Evolutionary conservation across 2,329 filamentous ascomycete genomes (phyloP).

Genomic region (Colletotrichum falcatum): DNA sequence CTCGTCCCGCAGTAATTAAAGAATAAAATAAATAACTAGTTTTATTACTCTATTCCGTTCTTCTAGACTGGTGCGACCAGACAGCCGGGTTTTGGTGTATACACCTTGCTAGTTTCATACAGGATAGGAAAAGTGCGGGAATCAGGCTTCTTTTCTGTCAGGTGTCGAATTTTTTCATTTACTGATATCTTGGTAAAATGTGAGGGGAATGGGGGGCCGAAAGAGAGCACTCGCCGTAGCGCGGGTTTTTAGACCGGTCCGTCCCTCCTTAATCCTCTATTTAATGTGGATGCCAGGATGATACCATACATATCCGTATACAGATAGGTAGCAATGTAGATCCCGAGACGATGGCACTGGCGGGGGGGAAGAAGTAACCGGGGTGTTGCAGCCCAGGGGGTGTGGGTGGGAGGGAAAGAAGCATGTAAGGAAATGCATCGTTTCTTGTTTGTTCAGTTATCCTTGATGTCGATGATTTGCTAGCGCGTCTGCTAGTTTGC

Average conservation of each 20-base stretch:
- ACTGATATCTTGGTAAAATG: not conserved
- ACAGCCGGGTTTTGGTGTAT: not conserved
- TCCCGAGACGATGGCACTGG: not conserved
- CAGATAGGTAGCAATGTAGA: not conserved
- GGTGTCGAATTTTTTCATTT: not conserved
- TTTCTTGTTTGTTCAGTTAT: constrained; percentile 10
- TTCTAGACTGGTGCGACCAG: not conserved
- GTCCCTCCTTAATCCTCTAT: not conserved
- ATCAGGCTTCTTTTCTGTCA: not conserved
- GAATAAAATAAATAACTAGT: no score
- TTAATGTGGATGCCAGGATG: not conserved
- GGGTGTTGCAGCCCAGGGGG: constrained; percentile 1
- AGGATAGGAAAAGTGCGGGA: not conserved
- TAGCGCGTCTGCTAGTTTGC: constrained; percentile 13
- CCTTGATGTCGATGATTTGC: constrained; percentile 23
- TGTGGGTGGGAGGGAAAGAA: constrained; percentile 3
- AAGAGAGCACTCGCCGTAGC: not conserved
- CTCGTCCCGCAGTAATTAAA: not conserved
- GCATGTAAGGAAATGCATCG: not conserved
- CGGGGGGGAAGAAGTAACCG: not conserved
- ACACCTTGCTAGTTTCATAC: not conserved
- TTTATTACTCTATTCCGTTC: not conserved
- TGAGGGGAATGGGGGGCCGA: not conserved
- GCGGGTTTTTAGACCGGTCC: not conserved
- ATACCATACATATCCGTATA: not conserved